Percentiles rank a stretch among this genome's conserved stretches.
phyloP scores from a whole-genome alignment of 805 yeast species.

The Ogataea siamensis region DNA sequence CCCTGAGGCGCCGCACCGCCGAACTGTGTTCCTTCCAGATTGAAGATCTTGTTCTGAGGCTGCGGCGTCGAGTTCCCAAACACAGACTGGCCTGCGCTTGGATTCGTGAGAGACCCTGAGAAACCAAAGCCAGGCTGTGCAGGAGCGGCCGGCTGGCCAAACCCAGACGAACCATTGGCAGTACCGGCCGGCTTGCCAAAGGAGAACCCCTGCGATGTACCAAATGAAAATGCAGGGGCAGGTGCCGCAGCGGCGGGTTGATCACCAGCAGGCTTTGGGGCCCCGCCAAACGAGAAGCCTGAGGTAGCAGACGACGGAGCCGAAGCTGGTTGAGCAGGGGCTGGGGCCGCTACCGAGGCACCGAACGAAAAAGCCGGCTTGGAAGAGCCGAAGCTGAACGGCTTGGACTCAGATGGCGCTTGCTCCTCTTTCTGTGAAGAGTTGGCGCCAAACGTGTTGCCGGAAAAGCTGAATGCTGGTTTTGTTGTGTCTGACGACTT shows the following conservation, averaged over 20 bases:
- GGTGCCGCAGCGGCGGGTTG: conserved; percentile 5
- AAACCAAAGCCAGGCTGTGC: conserved; percentile 8
- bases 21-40: conserved; percentile 15
- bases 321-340: conserved; percentile 6
- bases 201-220: conserved; percentile 6
- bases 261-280: conserved; percentile 5
- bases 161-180: conserved; percentile 9
- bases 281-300: conserved; percentile 10
- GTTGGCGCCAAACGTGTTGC: not conserved
- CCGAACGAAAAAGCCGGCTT: conserved; percentile 5
- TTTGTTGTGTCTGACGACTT: not conserved
- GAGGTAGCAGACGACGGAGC: conserved; percentile 8
- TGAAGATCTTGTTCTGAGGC: conserved; percentile 21
- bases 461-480: not conserved
- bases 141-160: conserved; percentile 3
- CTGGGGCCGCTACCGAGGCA: conserved; percentile 2
- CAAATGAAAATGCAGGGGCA: conserved; percentile 11
- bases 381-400: conserved; percentile 2
- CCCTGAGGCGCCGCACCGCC: conserved; percentile 12
- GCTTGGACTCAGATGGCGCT: conserved; percentile 1
- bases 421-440: not conserved
- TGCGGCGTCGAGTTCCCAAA: conserved; percentile 16
- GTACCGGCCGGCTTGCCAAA: conserved; percentile 4
- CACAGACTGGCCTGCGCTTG: conserved; percentile 17
- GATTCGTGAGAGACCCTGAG: conserved; percentile 18